These are phyloP conservation scores for Ceratobasidium sp. DNA, from an alignment of 1,284 basidiomycete genomes.

Conservation along the genomic window DNA sequence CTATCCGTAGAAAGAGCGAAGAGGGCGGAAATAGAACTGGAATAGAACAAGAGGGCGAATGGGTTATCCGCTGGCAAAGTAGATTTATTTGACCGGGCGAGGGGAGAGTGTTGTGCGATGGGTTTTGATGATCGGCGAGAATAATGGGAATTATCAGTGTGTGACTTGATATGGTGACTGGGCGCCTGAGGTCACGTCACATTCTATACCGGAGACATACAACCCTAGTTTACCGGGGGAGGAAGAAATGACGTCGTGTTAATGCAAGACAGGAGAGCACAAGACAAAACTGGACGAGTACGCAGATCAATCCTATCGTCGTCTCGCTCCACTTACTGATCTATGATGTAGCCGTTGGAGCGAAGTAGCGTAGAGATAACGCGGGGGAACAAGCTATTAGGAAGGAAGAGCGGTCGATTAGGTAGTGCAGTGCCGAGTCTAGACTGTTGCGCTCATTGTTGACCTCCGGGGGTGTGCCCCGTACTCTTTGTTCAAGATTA, in stretches of 20 bases:
- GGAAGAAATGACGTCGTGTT: constrained; percentile 1
- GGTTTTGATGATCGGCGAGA: constrained; percentile 12
- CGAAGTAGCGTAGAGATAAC: background rate
- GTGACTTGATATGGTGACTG: background rate
- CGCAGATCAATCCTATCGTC: too few relatives aligned
- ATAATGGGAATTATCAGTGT: too few relatives aligned
- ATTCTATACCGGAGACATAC: too few relatives aligned
- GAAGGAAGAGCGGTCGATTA: too few relatives aligned
- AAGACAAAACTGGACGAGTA: too few relatives aligned
- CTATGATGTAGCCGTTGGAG: background rate
- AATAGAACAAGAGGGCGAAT: too few relatives aligned
- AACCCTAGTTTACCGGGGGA: background rate
- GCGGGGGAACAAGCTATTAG: too few relatives aligned
- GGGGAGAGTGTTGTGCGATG: background rate
- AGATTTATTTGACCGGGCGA: background rate
- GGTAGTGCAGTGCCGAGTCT: too few relatives aligned
- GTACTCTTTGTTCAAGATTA: background rate
- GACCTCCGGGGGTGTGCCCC: background rate
- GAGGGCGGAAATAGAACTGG: too few relatives aligned
- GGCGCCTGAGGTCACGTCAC: background rate
- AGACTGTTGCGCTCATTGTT: background rate
- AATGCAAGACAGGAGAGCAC: too few relatives aligned
- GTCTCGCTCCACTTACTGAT: background rate
- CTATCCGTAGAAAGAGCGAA: background rate
- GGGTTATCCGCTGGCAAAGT: background rate